Evolutionary conservation across 371 early-diverging fungal species (phyloP).

Genomic region (Entomophthora muscae): DNA sequence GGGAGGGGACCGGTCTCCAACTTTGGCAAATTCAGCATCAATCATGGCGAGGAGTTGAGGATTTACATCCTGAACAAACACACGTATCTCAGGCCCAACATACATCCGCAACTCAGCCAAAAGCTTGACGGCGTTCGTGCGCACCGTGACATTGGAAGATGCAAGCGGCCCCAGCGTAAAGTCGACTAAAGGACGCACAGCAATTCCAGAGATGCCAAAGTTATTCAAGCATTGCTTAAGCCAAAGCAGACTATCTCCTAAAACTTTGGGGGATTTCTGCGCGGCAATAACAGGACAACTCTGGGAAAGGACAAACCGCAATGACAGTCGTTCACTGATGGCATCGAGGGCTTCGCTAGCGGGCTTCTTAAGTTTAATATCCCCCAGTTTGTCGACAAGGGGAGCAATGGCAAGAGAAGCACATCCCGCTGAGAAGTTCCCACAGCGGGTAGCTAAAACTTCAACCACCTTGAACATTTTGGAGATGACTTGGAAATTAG

Average conservation of each 20-base stretch:
- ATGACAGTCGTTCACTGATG: conserved; percentile 50
- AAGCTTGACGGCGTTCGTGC: conserved; percentile 55
- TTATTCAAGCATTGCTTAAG: conserved; percentile 59
- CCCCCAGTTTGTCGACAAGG: conserved; percentile 79
- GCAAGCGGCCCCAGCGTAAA: conserved; percentile 52
- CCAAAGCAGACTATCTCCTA: conserved; percentile 74
- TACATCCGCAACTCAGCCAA: conserved; percentile 65
- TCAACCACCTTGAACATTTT: conserved; percentile 36
- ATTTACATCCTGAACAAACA: too few species aligned
- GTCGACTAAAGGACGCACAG: conserved; percentile 58
- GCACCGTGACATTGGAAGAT: conserved; percentile 69
- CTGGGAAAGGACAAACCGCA: conserved; percentile 62
- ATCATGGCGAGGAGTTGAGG: too few species aligned
- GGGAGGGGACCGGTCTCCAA: too few species aligned
- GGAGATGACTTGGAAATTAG: conserved; percentile 70
- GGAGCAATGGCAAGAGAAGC: conserved; percentile 54
- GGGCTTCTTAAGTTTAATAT: conserved; percentile 74
- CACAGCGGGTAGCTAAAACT: conserved; percentile 32
- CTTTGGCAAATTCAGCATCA: too few species aligned
- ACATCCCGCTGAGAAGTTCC: conserved; percentile 49
- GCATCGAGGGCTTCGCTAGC: conserved; percentile 58
- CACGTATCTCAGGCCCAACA: too few species aligned
- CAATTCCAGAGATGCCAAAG: conserved; percentile 67
- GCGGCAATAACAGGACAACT: conserved; percentile 52
- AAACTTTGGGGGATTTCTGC: conserved; percentile 76